phyloP scores from a whole-genome alignment of 495 filamentous ascomycete genomes.

The Paragyromitra xinjiangensis region DNA sequence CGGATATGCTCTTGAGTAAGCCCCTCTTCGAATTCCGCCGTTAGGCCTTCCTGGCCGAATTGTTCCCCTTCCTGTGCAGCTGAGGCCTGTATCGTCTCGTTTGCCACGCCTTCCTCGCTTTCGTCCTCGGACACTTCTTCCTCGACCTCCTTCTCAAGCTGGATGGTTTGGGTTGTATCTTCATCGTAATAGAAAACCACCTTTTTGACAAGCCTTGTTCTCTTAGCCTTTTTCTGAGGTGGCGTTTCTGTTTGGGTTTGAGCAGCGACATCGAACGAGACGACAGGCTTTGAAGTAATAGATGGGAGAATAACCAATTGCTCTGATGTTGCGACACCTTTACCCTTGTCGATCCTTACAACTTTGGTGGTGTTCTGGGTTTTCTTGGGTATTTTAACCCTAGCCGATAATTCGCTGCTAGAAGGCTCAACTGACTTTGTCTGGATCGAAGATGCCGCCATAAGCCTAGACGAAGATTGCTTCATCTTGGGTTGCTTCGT shows the following conservation, averaged over 20 bases:
- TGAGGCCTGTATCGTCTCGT: not conserved
- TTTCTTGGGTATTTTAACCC: constrained; percentile 1
- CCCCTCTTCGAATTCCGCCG: constrained; percentile 31
- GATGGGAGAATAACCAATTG: not conserved
- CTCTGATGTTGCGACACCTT: constrained; percentile 7
- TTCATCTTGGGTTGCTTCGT: constrained; percentile 15
- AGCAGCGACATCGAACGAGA: constrained; percentile 14
- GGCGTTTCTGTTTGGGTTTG: constrained; percentile 14
- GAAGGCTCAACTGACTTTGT: constrained; percentile 8
- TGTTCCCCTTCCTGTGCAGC: constrained; percentile 12
- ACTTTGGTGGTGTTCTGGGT: constrained; percentile 29
- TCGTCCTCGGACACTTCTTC: constrained; percentile 52
- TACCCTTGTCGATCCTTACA: constrained; percentile 18
- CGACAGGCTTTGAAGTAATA: not conserved
- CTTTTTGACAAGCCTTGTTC: constrained; percentile 51
- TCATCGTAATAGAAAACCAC: constrained; percentile 55
- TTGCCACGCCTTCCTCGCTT: constrained; percentile 1
- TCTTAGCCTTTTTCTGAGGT: constrained; percentile 37
- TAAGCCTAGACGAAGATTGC: not conserved
- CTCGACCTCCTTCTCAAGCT: constrained; percentile 47
- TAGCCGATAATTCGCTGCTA: constrained; percentile 26
- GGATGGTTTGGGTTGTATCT: constrained; percentile 47
- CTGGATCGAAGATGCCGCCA: not conserved
- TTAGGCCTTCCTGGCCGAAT: constrained; percentile 21
- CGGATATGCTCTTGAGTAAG: constrained; percentile 10